Evolutionary conservation across 106 monocot species (phyloP).

Genomic region (Dendrobium huoshanense): DNA sequence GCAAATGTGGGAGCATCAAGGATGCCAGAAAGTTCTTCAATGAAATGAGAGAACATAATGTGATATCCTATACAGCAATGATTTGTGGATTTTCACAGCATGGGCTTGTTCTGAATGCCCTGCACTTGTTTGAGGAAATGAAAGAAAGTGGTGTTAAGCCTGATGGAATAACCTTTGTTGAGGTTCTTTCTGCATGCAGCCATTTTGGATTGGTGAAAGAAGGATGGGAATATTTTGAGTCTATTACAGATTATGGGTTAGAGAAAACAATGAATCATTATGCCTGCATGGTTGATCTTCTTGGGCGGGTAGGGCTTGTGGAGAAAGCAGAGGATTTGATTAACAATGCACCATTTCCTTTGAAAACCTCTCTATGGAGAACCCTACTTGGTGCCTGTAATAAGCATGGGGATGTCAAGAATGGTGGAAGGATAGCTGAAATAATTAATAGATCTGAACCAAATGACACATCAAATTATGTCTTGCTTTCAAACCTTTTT

Average conservation of each 20-base stretch:
- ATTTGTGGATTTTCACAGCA: constrained; percentile 21
- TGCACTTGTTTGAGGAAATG: constrained; percentile 18
- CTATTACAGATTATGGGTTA: constrained; percentile 15
- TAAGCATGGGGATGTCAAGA: constrained; percentile 16
- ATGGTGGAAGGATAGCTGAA: constrained; percentile 14
- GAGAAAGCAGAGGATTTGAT: constrained; percentile 26
- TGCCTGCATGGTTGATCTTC: constrained; percentile 31
- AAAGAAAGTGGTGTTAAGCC: constrained; percentile 6
- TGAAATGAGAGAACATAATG: constrained; percentile 11
- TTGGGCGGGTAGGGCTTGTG: constrained; percentile 20
- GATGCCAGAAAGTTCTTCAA: constrained; percentile 12
- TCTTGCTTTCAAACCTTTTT: constrained; percentile 17
- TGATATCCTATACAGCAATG: constrained; percentile 20
- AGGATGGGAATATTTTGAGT: constrained; percentile 20
- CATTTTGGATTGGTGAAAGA: constrained; percentile 28
- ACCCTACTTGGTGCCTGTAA: constrained; percentile 24
- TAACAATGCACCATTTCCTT: constrained; percentile 14
- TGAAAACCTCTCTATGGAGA: constrained; percentile 14
- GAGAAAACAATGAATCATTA: constrained; percentile 23
- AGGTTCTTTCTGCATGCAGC: constrained; percentile 29
- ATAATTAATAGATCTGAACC: constrained; percentile 15
- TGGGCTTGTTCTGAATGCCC: constrained; percentile 14
- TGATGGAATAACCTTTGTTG: constrained; percentile 21
- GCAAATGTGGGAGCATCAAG: constrained; percentile 18
- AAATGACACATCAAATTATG: constrained; percentile 22